These are phyloP conservation scores for Graphilbum ipis-grandicollis DNA, from an alignment of 2,329 filamentous ascomycete species.

Conservation along the genomic window DNA sequence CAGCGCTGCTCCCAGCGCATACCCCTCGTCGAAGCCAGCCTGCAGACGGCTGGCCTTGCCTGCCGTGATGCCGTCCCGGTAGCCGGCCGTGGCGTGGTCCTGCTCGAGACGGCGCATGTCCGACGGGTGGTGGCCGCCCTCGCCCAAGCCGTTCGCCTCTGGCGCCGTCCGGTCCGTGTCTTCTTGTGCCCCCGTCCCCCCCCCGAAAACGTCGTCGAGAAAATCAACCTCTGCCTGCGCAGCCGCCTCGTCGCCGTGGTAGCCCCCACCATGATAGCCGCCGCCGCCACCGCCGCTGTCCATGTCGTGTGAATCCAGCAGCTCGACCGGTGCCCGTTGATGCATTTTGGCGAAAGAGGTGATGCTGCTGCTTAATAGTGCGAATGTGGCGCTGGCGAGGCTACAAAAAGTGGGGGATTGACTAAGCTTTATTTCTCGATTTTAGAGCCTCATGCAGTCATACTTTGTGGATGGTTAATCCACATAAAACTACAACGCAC, in stretches of 20 bases:
- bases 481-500: too few relatives aligned
- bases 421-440: too few relatives aligned
- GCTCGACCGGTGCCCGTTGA: constrained; percentile 7
- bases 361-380: neutral
- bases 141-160: neutral
- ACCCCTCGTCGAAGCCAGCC: constrained; percentile 81
- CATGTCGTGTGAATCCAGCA: constrained; percentile 6
- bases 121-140: constrained; percentile 21
- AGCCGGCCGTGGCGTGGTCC: constrained; percentile 70
- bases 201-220: constrained; percentile 11
- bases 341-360: constrained; percentile 5
- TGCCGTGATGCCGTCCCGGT: constrained; percentile 67
- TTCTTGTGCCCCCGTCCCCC: constrained; percentile 3
- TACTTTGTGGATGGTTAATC: too few relatives aligned
- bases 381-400: neutral
- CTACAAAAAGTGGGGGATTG: neutral
- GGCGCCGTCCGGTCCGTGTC: constrained; percentile 8
- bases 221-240: constrained; percentile 2
- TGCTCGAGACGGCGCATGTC: constrained; percentile 60
- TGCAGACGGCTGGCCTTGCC: constrained; percentile 69
- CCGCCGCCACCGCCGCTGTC: neutral
- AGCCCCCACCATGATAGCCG: neutral
- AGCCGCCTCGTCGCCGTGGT: neutral
- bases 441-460: too few relatives aligned
- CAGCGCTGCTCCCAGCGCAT: constrained; percentile 64